These are phyloP conservation scores for Podospora didyma DNA, from an alignment of 495 filamentous ascomycete species.

Conservation along the genomic window DNA sequence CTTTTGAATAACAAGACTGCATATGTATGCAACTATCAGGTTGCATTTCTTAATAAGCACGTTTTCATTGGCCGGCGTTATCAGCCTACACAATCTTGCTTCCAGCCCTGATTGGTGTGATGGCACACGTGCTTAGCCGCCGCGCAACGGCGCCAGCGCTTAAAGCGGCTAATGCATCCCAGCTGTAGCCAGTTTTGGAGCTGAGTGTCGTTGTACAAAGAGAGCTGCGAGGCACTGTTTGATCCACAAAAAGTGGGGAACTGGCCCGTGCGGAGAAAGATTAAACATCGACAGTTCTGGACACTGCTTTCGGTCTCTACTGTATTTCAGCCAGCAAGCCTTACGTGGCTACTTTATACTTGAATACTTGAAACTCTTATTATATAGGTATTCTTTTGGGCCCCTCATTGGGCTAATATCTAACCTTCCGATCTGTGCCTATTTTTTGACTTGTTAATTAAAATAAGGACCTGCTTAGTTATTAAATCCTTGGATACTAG, in stretches of 20 bases:
- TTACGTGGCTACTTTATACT: neutral
- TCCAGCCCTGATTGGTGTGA: no score
- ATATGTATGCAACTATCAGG: constrained; percentile 1
- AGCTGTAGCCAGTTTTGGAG: neutral
- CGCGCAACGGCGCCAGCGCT: no score
- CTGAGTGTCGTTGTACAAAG: neutral
- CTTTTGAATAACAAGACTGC: neutral
- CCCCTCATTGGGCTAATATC: neutral
- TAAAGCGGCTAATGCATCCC: neutral
- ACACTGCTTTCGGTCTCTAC: no score
- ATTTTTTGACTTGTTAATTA: neutral
- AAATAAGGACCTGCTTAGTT: neutral
- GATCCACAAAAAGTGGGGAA: neutral
- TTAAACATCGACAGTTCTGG: neutral
- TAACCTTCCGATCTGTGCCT: neutral
- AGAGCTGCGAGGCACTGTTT: neutral
- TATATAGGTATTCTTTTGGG: neutral
- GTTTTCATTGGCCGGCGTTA: no score
- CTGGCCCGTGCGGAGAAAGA: constrained; percentile 2
- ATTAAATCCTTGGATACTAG: neutral
- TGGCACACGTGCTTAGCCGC: no score
- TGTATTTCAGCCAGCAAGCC: no score
- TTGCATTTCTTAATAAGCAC: neutral
- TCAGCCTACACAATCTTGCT: no score
- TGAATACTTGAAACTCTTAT: neutral